phyloP scores from a whole-genome alignment of 2,329 filamentous ascomycete species.

The Alternaria gaisen region DNA sequence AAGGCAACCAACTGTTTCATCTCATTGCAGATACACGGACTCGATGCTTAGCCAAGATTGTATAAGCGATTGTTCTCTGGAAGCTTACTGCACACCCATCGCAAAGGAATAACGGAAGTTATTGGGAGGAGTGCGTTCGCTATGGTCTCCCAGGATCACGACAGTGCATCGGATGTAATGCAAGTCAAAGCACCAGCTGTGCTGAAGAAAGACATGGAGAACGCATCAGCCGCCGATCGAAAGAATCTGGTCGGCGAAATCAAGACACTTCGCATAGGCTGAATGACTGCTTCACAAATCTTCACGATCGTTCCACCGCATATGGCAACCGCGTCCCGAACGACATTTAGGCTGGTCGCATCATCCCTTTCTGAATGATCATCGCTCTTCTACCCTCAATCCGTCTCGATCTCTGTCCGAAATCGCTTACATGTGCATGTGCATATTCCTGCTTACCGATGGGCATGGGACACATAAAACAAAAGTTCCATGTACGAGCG shows the following conservation, averaged over 20 bases:
- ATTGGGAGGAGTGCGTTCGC: constrained; percentile 75
- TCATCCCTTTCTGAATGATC: background rate
- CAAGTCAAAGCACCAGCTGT: constrained; percentile 82
- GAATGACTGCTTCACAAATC: constrained; percentile 1
- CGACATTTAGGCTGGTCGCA: background rate
- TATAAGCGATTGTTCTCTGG: constrained; percentile 77
- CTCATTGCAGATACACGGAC: constrained; percentile 66
- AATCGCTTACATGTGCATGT: background rate
- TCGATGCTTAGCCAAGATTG: constrained; percentile 88
- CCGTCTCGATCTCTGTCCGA: background rate
- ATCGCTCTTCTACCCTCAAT: background rate
- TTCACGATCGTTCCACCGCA: constrained; percentile 1
- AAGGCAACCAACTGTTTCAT: constrained; percentile 72
- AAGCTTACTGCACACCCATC: constrained; percentile 83
- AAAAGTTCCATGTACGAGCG: background rate
- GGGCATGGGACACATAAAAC: background rate
- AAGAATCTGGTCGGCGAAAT: constrained; percentile 69
- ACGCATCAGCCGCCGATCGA: constrained; percentile 73
- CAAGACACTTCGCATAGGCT: constrained; percentile 43
- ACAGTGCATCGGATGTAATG: constrained; percentile 78
- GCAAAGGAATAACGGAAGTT: constrained; percentile 79
- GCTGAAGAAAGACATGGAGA: constrained; percentile 74
- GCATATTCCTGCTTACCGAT: constrained; percentile 4
- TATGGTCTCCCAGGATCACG: constrained; percentile 84
- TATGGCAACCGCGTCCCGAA: background rate